Conservation (phyloP, 805 yeast genomes). For the Yarrowia sp. region DNA sequence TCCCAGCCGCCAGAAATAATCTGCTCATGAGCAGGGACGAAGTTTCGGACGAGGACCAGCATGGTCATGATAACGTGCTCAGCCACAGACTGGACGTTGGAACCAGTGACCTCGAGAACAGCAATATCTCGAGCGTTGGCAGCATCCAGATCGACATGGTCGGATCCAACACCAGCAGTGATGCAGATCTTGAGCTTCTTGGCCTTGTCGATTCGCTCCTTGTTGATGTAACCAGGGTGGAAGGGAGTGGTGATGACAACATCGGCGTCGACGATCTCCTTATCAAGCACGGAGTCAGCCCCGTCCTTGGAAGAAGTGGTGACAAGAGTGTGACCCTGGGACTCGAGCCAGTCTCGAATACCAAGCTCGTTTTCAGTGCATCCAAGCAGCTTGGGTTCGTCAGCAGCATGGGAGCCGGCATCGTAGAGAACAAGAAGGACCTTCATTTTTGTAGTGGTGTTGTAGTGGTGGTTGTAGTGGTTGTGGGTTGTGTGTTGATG, state of each 20-base stretch:
- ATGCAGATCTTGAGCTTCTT: conserved; percentile 61
- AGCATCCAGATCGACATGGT: conserved; percentile 65
- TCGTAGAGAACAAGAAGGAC: conserved; percentile 58
- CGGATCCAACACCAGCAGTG: conserved; percentile 82
- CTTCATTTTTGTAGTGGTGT: conserved; percentile 34
- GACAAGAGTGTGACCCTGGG: conserved; percentile 63
- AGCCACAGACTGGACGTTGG: conserved; percentile 76
- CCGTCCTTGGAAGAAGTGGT: conserved; percentile 71
- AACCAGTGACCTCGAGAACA: conserved; percentile 77
- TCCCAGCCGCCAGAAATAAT: conserved; percentile 65
- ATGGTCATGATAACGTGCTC: conserved; percentile 78
- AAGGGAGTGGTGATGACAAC: conserved; percentile 77
- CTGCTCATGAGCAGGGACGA: conserved; percentile 74
- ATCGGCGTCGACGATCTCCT: conserved; percentile 67
- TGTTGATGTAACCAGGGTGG: conserved; percentile 70
- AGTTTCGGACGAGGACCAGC: conserved; percentile 67
- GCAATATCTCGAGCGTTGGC: conserved; percentile 59
- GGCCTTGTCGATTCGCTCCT: conserved; percentile 61
- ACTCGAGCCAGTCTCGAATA: conserved; percentile 59
- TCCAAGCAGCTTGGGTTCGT: conserved; percentile 63
- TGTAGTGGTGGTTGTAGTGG: not conserved
- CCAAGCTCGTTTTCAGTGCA: conserved; percentile 75
- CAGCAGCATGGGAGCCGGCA: conserved; percentile 57
- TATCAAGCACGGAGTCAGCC: conserved; percentile 55
- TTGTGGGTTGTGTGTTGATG: not conserved